These are phyloP conservation scores for Curvularia lunata DNA, from an alignment of 2,329 filamentous ascomycete species.

Conservation along the genomic window DNA sequence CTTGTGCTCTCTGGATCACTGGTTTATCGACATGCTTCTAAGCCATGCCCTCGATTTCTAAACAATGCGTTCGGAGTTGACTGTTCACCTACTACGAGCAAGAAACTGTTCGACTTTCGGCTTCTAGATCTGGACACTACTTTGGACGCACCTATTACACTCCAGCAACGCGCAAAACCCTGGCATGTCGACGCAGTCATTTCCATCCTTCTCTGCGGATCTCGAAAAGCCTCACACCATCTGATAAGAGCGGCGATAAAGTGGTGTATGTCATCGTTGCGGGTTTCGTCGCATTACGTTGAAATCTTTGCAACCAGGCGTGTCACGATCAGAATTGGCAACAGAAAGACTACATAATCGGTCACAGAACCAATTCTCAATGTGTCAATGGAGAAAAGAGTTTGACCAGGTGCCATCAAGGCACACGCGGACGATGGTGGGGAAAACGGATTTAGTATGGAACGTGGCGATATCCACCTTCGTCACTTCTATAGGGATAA, in stretches of 20 bases:
- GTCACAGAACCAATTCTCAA: neutral
- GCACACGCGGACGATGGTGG: neutral
- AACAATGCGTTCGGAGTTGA: neutral
- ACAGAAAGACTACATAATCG: neutral
- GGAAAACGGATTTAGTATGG: neutral
- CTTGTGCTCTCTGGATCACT: neutral
- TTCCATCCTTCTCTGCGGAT: constrained; percentile 14
- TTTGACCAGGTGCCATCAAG: no score
- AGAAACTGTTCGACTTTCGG: constrained; percentile 19
- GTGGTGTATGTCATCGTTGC: constrained; percentile 24
- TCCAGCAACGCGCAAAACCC: constrained; percentile 19
- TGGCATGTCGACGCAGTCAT: constrained; percentile 4
- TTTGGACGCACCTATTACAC: constrained; percentile 25
- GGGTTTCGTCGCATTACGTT: constrained; percentile 17
- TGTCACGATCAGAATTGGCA: neutral
- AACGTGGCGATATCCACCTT: no score
- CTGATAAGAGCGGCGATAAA: constrained; percentile 19
- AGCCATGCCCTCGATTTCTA: neutral
- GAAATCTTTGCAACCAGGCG: neutral
- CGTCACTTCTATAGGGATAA: neutral
- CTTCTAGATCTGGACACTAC: constrained; percentile 15
- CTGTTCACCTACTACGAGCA: neutral
- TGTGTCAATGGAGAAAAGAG: neutral
- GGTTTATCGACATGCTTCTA: neutral
- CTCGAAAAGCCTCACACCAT: constrained; percentile 7